Evolutionary conservation across 208 protist species (phyloP), one percentile per base, ranked within the genome.

Genomic region (Blechomonas ayalai): DNA sequence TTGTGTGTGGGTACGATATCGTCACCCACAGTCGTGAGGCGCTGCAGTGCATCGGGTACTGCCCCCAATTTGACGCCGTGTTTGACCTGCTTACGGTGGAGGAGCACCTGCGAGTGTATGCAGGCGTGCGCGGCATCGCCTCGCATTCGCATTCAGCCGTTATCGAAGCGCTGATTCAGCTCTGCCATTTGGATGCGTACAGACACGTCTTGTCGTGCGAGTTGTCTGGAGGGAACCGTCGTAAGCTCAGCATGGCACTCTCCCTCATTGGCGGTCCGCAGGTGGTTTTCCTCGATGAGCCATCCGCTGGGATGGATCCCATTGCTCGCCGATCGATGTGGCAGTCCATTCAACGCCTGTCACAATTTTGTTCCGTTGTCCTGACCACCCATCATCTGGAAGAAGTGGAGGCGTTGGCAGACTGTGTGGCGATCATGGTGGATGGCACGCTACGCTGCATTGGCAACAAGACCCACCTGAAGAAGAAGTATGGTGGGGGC

Each of bases 371-470:
- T 68, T 74, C 81, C 20, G 67, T 90, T 3, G 68, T 90, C 53
- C 56, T 97, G 39, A 96, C 92, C 40, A 96, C 91, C 42, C 93
- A 97, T 55, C 85, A 94, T 43, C 67, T 97, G 67, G 89, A 95
- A 51, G 93, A 97, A 73, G 78, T 84, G 52, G 88, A 96, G 59
- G 84, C 75, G 2, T 58, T 97, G 7, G 77, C 75, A 19, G 39
- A 69, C 40, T 52, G 57, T 18, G 59, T 92, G 16, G 82, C 68
- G 13, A 93, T 95, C 38, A 91, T 95, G 75, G 62, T 66, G 8
- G 63, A 75, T 44, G 90, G 90, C 10, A 57, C 63, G 13, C 49
- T 97, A 12, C 66, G 62, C 18, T 91, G 79, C 52, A 62, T 96
- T 24, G 92, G 92, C 7, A 60, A 63, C 26, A 68, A 67, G 35